These are phyloP conservation scores for Asclepias syriaca DNA, from an alignment of 257 asterid genomes.

Conservation along the genomic window DNA sequence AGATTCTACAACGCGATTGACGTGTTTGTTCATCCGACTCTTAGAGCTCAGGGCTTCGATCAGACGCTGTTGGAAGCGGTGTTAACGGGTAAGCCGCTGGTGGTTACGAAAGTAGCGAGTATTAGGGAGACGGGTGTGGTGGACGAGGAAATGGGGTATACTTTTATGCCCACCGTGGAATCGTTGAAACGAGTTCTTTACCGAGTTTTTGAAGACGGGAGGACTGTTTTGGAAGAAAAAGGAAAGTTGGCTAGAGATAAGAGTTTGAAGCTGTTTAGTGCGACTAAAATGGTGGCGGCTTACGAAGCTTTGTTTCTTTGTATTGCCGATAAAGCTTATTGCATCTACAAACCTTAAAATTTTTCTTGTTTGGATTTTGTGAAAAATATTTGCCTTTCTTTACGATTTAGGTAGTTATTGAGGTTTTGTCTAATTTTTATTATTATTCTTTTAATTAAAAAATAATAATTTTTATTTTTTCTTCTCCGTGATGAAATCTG, in stretches of 20 bases:
- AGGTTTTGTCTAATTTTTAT: too few relatives aligned
- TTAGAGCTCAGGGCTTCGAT: constrained; percentile 75
- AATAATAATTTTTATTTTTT: too few relatives aligned
- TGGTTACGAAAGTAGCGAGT: constrained; percentile 69
- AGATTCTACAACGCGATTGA: constrained; percentile 55
- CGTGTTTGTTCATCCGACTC: constrained; percentile 62
- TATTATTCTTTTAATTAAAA: too few relatives aligned
- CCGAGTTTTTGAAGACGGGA: constrained; percentile 53
- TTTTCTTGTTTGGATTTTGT: too few relatives aligned
- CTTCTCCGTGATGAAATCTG: too few relatives aligned
- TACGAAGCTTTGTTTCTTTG: constrained; percentile 70
- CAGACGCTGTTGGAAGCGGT: constrained; percentile 72
- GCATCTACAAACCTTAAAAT: constrained; percentile 15
- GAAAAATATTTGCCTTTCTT: too few relatives aligned
- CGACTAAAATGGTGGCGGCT: constrained; percentile 68
- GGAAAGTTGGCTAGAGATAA: constrained; percentile 50
- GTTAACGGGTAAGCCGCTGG: constrained; percentile 64
- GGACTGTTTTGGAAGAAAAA: constrained; percentile 34
- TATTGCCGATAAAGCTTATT: constrained; percentile 32
- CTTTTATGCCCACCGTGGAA: constrained; percentile 51
- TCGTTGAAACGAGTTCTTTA: constrained; percentile 50
- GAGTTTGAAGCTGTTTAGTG: constrained; percentile 53
- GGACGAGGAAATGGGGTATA: constrained; percentile 51
- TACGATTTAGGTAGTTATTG: too few relatives aligned
- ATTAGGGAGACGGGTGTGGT: constrained; percentile 53